Evolutionary conservation across 805 yeast species (phyloP).

Genomic region (Komagataella ulmi): DNA sequence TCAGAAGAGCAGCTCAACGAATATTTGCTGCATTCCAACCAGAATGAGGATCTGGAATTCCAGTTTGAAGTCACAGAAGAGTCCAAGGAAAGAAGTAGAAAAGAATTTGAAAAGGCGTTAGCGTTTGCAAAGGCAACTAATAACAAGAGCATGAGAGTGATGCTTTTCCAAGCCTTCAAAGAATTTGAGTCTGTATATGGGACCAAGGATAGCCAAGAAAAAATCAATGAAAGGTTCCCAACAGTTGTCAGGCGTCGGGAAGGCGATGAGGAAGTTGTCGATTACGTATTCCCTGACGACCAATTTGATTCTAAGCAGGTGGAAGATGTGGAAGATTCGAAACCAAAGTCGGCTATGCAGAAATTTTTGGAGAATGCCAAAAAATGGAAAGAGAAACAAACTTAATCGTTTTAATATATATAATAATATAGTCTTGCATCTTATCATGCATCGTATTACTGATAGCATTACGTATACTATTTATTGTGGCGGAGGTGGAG

Average conservation of each 20-base stretch:
- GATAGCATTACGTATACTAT: not conserved
- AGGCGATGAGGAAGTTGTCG: constrained; percentile 38
- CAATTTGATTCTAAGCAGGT: constrained; percentile 11
- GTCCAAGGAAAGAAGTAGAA: constrained; percentile 12
- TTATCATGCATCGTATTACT: not conserved
- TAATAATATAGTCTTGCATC: not conserved
- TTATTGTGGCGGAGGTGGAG: constrained; percentile 13
- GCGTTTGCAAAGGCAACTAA: constrained; percentile 21
- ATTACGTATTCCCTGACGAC: constrained; percentile 60
- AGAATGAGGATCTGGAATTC: constrained; percentile 28
- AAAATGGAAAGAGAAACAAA: constrained; percentile 22
- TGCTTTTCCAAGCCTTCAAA: constrained; percentile 46
- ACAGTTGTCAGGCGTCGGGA: constrained; percentile 34
- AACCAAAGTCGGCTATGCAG: not conserved
- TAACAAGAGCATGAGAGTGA: constrained; percentile 28
- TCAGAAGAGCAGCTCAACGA: constrained; percentile 33
- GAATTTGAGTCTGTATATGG: constrained; percentile 61
- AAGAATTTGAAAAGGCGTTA: constrained; percentile 1
- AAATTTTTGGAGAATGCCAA: constrained; percentile 30
- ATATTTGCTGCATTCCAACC: constrained; percentile 12
- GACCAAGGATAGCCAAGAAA: constrained; percentile 17
- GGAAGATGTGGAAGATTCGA: constrained; percentile 5
- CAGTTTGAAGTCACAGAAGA: constrained; percentile 35
- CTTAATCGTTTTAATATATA: constrained; percentile 6
- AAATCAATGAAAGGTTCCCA: constrained; percentile 38